Evolutionary conservation across 805 yeast species (phyloP).

Genomic region (Wickerhamomyces mucosus): DNA sequence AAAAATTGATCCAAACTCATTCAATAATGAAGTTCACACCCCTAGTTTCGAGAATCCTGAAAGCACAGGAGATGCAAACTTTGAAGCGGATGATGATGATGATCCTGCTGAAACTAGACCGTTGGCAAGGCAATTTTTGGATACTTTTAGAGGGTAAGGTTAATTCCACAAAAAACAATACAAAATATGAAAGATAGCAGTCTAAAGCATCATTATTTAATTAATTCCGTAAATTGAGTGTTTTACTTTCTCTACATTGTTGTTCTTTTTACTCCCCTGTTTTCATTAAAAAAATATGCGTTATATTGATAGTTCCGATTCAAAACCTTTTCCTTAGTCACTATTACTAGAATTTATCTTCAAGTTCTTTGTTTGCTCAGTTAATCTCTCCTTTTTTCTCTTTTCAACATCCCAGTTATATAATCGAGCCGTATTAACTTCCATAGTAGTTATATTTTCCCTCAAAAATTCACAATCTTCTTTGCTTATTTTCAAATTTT

Average conservation of each 20-base stretch:
- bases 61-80: too few relatives aligned
- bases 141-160: constrained; percentile 31
- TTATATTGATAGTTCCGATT: too few relatives aligned
- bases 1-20: not conserved
- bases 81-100: constrained; percentile 12
- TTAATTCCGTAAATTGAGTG: too few relatives aligned
- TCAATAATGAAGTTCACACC: too few relatives aligned
- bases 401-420: constrained; percentile 85
- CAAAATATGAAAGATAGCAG: not conserved
- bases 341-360: too few relatives aligned
- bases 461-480: constrained; percentile 80
- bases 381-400: constrained; percentile 39
- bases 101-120: constrained; percentile 28
- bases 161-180: not conserved
- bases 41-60: too few relatives aligned
- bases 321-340: too few relatives aligned
- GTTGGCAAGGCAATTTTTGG: constrained; percentile 36
- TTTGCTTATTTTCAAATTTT: constrained; percentile 50
- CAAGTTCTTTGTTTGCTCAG: constrained; percentile 31
- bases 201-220: too few relatives aligned
- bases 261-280: too few relatives aligned
- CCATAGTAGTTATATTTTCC: constrained; percentile 93
- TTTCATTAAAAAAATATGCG: too few relatives aligned
- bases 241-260: too few relatives aligned
- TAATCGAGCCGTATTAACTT: constrained; percentile 90